A percentile compares a stretch with the other conserved stretches of the same genome.
phyloP scores from a whole-genome alignment of 768 basidiomycete species.

The Clitopilus hobsonii region DNA sequence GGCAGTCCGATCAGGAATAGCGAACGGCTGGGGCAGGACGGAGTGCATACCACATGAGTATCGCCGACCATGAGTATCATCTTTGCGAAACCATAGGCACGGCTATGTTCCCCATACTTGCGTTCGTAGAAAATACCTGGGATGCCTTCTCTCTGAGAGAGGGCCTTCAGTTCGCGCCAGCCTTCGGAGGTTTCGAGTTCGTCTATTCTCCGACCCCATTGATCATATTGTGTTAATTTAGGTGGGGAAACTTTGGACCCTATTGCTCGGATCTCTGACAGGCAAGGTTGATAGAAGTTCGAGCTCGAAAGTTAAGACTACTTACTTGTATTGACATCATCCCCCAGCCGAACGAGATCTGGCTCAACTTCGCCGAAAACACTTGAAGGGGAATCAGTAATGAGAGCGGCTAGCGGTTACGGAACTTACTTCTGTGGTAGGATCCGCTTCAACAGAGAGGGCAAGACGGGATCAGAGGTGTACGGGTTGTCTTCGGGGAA shows the following conservation, averaged over 20 bases:
- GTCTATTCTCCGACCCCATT: constrained; percentile 70
- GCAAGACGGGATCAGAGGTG: constrained; percentile 56
- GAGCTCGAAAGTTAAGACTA: neutral
- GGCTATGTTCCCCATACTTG: constrained; percentile 53
- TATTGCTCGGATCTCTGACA: constrained; percentile 50
- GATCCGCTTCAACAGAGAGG: constrained; percentile 51
- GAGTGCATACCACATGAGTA: constrained; percentile 46
- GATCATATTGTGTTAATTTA: constrained; percentile 62
- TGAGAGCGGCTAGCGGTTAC: neutral
- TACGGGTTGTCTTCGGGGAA: constrained; percentile 59
- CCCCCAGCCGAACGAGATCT: constrained; percentile 58
- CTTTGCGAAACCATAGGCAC: constrained; percentile 65
- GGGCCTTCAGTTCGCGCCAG: constrained; percentile 63
- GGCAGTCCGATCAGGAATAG: neutral
- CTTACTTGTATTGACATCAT: constrained; percentile 49
- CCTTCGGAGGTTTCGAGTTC: constrained; percentile 65
- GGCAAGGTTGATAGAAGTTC: neutral
- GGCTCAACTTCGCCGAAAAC: constrained; percentile 44
- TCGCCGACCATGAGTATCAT: constrained; percentile 58
- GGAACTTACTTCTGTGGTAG: constrained; percentile 40
- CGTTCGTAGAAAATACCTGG: constrained; percentile 68
- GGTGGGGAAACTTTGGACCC: constrained; percentile 46
- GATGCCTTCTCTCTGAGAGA: constrained; percentile 59
- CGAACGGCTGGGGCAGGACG: neutral
- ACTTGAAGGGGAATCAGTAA: constrained; percentile 20